Evolutionary conservation across 371 early-diverging fungal species (phyloP).

Genomic region (Lichtheimia ramosa): DNA sequence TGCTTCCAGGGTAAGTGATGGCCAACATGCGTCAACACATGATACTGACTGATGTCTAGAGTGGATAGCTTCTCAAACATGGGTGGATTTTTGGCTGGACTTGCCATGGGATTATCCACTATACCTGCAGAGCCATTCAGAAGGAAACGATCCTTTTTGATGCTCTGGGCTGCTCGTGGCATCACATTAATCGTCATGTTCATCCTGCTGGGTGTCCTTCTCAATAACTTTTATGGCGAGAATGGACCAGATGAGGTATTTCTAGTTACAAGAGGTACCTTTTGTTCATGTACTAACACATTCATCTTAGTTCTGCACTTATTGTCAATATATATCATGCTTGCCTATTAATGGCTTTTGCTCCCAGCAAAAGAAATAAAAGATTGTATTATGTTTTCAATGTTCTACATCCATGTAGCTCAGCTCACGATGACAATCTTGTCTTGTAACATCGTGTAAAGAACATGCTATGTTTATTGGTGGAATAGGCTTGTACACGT

Average conservation of each 20-base stretch:
- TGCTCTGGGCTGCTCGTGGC: conserved; percentile 8
- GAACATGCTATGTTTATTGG: too few relatives aligned
- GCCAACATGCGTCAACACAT: conserved; percentile 2
- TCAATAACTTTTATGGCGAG: conserved; percentile 10
- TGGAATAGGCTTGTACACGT: too few relatives aligned
- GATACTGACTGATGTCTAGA: conserved; percentile 22
- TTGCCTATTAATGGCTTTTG: conserved; percentile 17
- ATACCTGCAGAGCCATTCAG: conserved; percentile 29
- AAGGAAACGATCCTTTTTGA: neutral
- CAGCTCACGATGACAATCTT: too few relatives aligned
- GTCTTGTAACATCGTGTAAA: too few relatives aligned
- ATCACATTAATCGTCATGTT: neutral
- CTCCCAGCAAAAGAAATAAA: neutral
- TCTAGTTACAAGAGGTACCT: neutral
- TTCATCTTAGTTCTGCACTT: conserved; percentile 9
- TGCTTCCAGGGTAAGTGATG: conserved; percentile 69
- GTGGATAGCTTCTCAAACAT: conserved; percentile 66
- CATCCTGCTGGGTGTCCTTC: neutral
- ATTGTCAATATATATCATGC: conserved; percentile 13
- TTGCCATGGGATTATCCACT: conserved; percentile 42
- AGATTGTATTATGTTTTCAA: neutral
- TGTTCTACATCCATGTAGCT: too few relatives aligned
- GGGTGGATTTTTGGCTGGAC: conserved; percentile 58
- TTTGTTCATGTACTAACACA: neutral
- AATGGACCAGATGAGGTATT: conserved; percentile 9